Evolutionary conservation across 2,329 filamentous ascomycete species (phyloP), one percentile per base, ranked within the genome.

Genomic region (Westerdykella sp.): DNA sequence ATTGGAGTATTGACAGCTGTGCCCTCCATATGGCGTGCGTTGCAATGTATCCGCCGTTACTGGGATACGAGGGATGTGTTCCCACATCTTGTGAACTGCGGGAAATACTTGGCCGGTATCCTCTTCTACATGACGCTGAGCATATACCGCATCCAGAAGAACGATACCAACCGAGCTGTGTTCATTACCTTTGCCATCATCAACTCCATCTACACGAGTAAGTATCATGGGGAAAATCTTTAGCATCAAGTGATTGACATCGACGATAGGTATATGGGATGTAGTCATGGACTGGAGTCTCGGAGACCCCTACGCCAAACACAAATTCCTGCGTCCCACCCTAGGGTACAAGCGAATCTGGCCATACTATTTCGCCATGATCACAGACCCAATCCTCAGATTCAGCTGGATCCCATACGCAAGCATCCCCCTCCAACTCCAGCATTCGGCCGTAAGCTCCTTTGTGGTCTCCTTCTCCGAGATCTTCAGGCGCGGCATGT

Each of bases 251-350:
- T 23, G 14, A 18, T 34, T 5, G 35, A 25, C 34, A 31, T 54
- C 0, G 7, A 3, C 35, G 25, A 9, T 42, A 83, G 80, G 83
- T 9, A 77, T 95, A 34, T 98, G 93, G 93, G 93, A 98, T 62
- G 71, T 98, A 1, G 81, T 88, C 51, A 96, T 97, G 86, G 93
- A 98, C 66, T 97, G 93, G 77, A 93, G 85, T 60, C 75, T 96
- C n/a, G 77, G 91, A 3, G 89, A 96, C 55, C 76, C 84, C 0
- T 79, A 83, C 43, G 77, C 84, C 0, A 75, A 77, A 7, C 73
- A 84, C 51, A 75, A 71, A 9, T 56, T 66, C 40, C 47, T 75
- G 12, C 83, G 90, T 11, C 79, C 89, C 43, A 82, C 85, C 6
- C 75, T 89, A 0, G 87, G 83, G 0, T 83, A 89, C 54, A 89